Base-by-base conservation (phyloP, 179 eudicot genomes). In the Silene noctiflora region DNA sequence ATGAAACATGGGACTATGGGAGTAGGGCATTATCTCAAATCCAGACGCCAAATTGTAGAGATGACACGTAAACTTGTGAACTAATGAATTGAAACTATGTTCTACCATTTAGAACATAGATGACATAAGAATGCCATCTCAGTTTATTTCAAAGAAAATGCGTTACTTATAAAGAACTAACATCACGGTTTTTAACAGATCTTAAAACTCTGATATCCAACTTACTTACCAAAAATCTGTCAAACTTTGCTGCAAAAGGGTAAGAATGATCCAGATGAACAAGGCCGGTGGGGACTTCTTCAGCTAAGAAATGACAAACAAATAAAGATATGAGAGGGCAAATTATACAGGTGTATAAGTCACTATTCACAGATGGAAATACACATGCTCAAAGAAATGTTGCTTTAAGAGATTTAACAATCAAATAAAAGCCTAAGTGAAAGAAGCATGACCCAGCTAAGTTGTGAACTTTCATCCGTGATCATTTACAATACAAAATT, bases 151-250 rank as follows among this genome's bases (percentile, higher is more conserved):
- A 55, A 22, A 4, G 25, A 22, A 21, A 53, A 6, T 33, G 42
- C 4, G 13, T 35, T 48, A 13, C 53, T 56, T 3, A 42, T 31
- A 66, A 11, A 11, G 16, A 66, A 62, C 63, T 72, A 9, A 9
- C 27, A 16, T 35, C 14, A 22, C 29, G 29, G 73, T 46, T 24
- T 62, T 6, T 1, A 21, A 65, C 12, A 35, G 10, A 69, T 24
- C 73, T 3, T 69, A 5, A 17, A 75, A 51, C 48, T 33, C 74
- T 42, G 20, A 19, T 73, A 27, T 68, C 27, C 67, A 13, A 39
- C 31, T 70, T 67, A 76, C 93, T 88, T 90, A 96, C 99, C 94
- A 96, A 75, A 77, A 96, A 78, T 76, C 94, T 81, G 85, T 86
- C 91, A 80, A 96, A 88, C 81, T 90, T 91, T 59, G 86, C 86